Conservation (phyloP, 108 stramenopile genomes). For the Fistulifera solaris region DNA sequence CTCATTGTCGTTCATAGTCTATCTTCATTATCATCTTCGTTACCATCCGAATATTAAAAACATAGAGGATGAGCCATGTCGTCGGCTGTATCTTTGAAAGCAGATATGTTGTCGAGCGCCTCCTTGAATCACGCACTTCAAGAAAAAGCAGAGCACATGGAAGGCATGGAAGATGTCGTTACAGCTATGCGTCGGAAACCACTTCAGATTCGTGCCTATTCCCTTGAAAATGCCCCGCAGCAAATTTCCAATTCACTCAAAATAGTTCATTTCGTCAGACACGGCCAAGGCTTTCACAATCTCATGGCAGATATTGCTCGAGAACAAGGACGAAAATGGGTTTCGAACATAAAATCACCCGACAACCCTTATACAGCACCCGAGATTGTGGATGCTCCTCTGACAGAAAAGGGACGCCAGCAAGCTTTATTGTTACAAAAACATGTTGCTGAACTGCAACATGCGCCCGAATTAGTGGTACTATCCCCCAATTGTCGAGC, state of each 20-base stretch:
- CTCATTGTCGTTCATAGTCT: no score
- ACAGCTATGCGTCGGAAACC: slow-evolving; percentile 15
- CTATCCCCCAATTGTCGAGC: slow-evolving; percentile 57
- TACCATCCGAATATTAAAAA: no score
- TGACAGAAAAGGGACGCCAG: slow-evolving; percentile 64
- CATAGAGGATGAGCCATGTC: no score
- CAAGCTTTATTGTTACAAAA: slow-evolving; percentile 45
- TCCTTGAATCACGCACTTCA: no score
- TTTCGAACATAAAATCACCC: slow-evolving; percentile 24
- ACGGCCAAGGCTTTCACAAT: slow-evolving; percentile 41
- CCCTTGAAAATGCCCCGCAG: slow-evolving; percentile 22
- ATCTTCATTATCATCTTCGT: no score
- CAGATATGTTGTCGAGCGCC: no score
- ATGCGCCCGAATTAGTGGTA: slow-evolving; percentile 47
- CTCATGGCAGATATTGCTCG: slow-evolving; percentile 45
- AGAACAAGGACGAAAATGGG: slow-evolving; percentile 38
- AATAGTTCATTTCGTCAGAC: slow-evolving; percentile 20
- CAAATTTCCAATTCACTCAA: slow-evolving; percentile 16
- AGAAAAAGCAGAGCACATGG: slow-evolving; percentile 32
- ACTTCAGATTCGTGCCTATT: slow-evolving; percentile 29
- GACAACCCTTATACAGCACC: slow-evolving; percentile 61
- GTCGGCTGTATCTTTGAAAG: no score
- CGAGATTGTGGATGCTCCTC: slow-evolving; percentile 58
- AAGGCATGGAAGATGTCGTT: slow-evolving; percentile 26
- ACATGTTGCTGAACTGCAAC: slow-evolving; percentile 10